phyloP scores from a whole-genome alignment of 495 filamentous ascomycete genomes.

The Chlorociboria aeruginascens region DNA sequence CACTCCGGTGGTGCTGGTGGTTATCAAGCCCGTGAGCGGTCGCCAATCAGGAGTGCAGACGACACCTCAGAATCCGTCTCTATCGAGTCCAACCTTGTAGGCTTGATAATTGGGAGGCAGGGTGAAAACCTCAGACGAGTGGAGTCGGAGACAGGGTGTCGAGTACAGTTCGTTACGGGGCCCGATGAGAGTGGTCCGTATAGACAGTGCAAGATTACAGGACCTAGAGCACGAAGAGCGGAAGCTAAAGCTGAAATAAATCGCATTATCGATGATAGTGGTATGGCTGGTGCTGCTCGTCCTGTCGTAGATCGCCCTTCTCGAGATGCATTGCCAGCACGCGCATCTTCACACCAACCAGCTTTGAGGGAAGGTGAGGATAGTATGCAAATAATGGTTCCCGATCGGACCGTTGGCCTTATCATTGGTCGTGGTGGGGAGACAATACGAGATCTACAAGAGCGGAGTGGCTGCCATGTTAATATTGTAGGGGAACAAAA shows the following conservation, averaged over 20 bases:
- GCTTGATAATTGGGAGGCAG: slow-evolving; percentile 72
- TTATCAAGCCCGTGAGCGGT: slow-evolving; percentile 36
- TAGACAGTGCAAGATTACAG: slow-evolving; percentile 68
- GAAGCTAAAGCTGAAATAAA: slow-evolving; percentile 65
- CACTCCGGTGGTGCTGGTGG: slow-evolving; percentile 9
- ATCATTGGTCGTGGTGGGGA: slow-evolving; percentile 80
- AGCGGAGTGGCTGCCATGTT: slow-evolving; percentile 73
- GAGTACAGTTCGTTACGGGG: slow-evolving; percentile 74
- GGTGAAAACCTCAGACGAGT: slow-evolving; percentile 73
- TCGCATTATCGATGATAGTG: slow-evolving; percentile 73
- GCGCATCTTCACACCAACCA: slow-evolving; percentile 27
- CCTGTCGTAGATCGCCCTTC: slow-evolving; percentile 16
- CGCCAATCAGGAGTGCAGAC: slow-evolving; percentile 37
- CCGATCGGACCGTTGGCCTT: slow-evolving; percentile 75
- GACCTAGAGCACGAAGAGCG: slow-evolving; percentile 48
- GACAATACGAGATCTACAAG: slow-evolving; percentile 81
- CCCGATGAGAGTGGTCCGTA: slow-evolving; percentile 50
- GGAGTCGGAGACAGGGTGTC: slow-evolving; percentile 58
- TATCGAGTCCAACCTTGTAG: slow-evolving; percentile 67
- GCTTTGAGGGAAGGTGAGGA: slow-evolving; percentile 59
- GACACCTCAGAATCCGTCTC: slow-evolving; percentile 60
- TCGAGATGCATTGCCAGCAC: slow-evolving; percentile 11
- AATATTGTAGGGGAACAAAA: slow-evolving; percentile 82
- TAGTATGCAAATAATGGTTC: slow-evolving; percentile 74
- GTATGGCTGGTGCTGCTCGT: slow-evolving; percentile 41